Conservation (phyloP, 371 early-diverging fungal genomes). For the Capillidium heterosporum region DNA sequence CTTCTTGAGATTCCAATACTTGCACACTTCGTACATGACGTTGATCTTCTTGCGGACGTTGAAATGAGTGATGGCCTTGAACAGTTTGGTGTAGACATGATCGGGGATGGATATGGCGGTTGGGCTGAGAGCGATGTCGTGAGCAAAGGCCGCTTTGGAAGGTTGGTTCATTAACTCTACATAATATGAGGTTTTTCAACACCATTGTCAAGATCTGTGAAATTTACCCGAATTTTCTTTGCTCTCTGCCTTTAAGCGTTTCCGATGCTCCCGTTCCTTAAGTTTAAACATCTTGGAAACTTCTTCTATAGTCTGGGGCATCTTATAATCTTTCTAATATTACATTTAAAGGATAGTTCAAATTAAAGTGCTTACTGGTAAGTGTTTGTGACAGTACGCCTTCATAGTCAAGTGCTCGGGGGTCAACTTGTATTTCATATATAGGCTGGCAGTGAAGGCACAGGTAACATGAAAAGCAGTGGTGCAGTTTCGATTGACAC, state of each 20-base stretch:
- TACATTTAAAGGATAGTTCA: neutral
- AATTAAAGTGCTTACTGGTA: slow-evolving; percentile 28
- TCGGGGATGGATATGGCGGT: slow-evolving; percentile 47
- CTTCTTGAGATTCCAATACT: slow-evolving; percentile 90
- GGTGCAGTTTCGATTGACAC: slow-evolving; percentile 73
- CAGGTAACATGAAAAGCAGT: slow-evolving; percentile 90
- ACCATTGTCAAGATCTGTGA: no score
- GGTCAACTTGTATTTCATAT: slow-evolving; percentile 60
- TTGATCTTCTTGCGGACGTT: slow-evolving; percentile 27
- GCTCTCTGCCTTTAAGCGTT: no score
- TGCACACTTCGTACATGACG: slow-evolving; percentile 44
- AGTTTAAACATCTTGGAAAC: neutral
- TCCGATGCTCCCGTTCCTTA: no score
- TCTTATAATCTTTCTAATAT: slow-evolving; percentile 31
- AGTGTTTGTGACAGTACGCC: slow-evolving; percentile 69
- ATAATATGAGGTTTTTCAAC: no score
- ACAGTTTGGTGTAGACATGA: slow-evolving; percentile 38
- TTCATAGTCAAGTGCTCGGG: slow-evolving; percentile 34
- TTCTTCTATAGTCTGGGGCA: slow-evolving; percentile 26
- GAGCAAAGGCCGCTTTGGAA: slow-evolving; percentile 37
- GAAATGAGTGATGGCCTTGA: slow-evolving; percentile 24
- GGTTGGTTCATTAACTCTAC: slow-evolving; percentile 12
- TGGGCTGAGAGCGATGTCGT: slow-evolving; percentile 31
- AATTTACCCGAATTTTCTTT: no score
- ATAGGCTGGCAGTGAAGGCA: slow-evolving; percentile 66